phyloP scores from a whole-genome alignment of 2,329 filamentous ascomycete species.

The Cladophialophora exuberans region DNA sequence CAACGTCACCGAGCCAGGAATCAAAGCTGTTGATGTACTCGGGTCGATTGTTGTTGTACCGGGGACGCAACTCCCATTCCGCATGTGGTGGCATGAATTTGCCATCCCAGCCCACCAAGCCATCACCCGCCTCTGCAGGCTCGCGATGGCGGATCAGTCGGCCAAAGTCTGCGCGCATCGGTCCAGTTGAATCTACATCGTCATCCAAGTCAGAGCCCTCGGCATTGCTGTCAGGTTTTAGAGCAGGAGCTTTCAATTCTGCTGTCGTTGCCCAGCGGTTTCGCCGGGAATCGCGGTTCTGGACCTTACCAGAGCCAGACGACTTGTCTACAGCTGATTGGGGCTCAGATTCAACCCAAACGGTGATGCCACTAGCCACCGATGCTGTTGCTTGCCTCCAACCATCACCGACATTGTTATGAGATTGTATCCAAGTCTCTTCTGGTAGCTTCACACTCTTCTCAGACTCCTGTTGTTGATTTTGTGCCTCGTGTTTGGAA shows the following conservation, averaged over 20 bases:
- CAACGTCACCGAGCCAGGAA: slow-evolving; percentile 33
- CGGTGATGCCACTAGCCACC: too few species aligned
- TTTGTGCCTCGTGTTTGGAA: too few species aligned
- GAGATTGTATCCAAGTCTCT: too few species aligned
- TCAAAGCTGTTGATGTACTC: slow-evolving; percentile 36
- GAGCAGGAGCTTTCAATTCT: slow-evolving; percentile 16
- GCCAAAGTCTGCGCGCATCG: slow-evolving; percentile 21
- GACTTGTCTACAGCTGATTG: too few species aligned
- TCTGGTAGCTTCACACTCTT: too few species aligned
- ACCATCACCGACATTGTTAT: too few species aligned
- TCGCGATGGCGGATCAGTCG: slow-evolving; percentile 14
- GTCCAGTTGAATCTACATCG: slow-evolving; percentile 18
- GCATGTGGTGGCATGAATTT: slow-evolving; percentile 50
- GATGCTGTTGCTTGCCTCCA: too few species aligned
- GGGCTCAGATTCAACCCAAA: too few species aligned
- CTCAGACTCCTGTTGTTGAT: too few species aligned
- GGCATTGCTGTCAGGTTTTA: slow-evolving; percentile 26
- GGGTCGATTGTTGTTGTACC: slow-evolving; percentile 34
- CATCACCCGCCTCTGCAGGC: slow-evolving; percentile 10
- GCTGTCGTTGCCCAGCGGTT: slow-evolving; percentile 17
- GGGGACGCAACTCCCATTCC: slow-evolving; percentile 49
- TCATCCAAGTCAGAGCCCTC: slow-evolving; percentile 25
- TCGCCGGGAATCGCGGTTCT: background rate
- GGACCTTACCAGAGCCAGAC: too few species aligned
- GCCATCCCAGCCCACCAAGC: slow-evolving; percentile 47